These are phyloP conservation scores for Cercospora berteroae DNA, from an alignment of 2,329 filamentous ascomycete genomes.

Conservation along the genomic window DNA sequence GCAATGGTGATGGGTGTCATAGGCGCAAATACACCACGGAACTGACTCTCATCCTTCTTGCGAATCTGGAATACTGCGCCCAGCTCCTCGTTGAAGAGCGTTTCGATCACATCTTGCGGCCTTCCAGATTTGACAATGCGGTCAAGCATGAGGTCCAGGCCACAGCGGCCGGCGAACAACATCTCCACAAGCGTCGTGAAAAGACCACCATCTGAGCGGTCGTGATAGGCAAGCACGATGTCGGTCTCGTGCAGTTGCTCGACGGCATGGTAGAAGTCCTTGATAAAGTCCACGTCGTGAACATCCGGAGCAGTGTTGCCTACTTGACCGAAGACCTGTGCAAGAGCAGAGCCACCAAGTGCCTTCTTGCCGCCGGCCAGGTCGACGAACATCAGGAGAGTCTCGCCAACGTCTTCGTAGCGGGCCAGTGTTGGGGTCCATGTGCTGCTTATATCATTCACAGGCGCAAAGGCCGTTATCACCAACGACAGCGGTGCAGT, in stretches of 20 bases:
- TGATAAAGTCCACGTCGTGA: constrained; percentile 73
- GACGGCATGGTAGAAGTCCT: constrained; percentile 89
- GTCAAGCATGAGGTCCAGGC: constrained; percentile 81
- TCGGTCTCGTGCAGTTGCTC: constrained; percentile 64
- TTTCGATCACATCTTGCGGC: constrained; percentile 61
- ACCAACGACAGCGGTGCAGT: constrained; percentile 89
- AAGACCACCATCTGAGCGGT: constrained; percentile 87
- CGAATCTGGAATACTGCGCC: constrained; percentile 95
- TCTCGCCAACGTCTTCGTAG: constrained; percentile 83
- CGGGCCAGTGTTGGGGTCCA: constrained; percentile 90
- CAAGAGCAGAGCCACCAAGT: constrained; percentile 85
- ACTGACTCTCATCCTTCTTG: constrained; percentile 77
- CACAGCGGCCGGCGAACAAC: constrained; percentile 95
- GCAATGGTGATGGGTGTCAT: constrained; percentile 84
- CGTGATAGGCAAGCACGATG: constrained; percentile 88
- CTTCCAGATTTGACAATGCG: constrained; percentile 63
- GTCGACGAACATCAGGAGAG: constrained; percentile 85
- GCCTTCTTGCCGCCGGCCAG: constrained; percentile 77
- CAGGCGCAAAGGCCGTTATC: constrained; percentile 85
- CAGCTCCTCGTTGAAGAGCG: constrained; percentile 93
- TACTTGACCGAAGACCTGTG: constrained; percentile 82
- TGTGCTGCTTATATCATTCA: constrained; percentile 77
- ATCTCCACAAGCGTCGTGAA: constrained; percentile 91
- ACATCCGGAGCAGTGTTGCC: constrained; percentile 85
- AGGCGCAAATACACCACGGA: constrained; percentile 82